Evolutionary conservation across 805 yeast species (phyloP), one percentile per base, ranked within the genome.

Genomic region (Candida ascalaphidarum): DNA sequence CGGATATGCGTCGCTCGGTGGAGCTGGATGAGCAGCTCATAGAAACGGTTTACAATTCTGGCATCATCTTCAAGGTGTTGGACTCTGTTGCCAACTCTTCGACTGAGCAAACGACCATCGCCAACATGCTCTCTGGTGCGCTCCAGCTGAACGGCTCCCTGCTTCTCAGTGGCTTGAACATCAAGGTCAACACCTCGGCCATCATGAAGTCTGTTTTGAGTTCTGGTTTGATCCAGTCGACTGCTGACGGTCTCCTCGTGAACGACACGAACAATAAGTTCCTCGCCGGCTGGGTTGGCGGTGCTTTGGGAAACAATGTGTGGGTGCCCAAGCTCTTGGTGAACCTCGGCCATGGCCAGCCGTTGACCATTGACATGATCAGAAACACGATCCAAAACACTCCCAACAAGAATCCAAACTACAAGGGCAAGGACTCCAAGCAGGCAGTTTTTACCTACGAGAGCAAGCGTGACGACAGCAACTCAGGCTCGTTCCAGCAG

Each of bases 261-360:
- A 43, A 59, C 34, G 58, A 53, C 9, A 36, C 46, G 14, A 55
- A 58, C 33, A 40, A 58, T 20, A 32, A 39, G 17, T 15, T 25
- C 2, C 27, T 59, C 11, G 46, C 61, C 2, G 46, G 40, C 18
- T 26, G 40, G 11, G 24, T 47, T 11, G 65, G 65, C 3, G 33
- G 39, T 11, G 26, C 48, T 8, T 40, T 61, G 22, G 41, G 42
- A 10, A 38, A 45, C 13, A 32, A 57, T 26, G 38, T 50, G 6
- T 60, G 59, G 56, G 40, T 56, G 13, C 41, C 57, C 4, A 29
- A 43, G 25, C 26, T 59, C 8, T 35, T 61, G 26, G 36, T 34
- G 22, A 52, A 50, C n/a, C 32, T 57, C n/a, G 65, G 66, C 15
- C 33, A 44, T 17, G 61, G 61, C 7, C 36, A 55, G 7, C 34